phyloP scores from a whole-genome alignment of 2,329 filamentous ascomycete species.

The Calonectria pseudoreteaudii region DNA sequence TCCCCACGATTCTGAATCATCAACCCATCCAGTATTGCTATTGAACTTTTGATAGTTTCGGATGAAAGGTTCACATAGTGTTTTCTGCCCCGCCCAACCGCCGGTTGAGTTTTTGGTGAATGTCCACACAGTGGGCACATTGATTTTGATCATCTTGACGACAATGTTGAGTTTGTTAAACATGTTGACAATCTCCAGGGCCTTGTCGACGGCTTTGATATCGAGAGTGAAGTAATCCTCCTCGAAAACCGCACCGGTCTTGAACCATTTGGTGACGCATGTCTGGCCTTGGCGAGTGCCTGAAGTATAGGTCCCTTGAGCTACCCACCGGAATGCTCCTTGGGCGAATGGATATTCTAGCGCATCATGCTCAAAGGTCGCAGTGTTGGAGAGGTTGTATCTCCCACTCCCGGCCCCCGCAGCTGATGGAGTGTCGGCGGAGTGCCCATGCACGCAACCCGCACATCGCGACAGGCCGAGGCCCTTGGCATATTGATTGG shows the following conservation, averaged over 20 bases:
- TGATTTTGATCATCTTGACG: slow-evolving; percentile 49
- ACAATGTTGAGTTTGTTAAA: slow-evolving; percentile 50
- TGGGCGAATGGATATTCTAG: slow-evolving; percentile 25
- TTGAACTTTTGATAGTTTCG: slow-evolving; percentile 58
- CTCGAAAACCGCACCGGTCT: slow-evolving; percentile 49
- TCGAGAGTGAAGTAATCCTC: slow-evolving; percentile 51
- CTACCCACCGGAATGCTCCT: slow-evolving; percentile 30
- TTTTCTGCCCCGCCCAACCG: slow-evolving; percentile 31
- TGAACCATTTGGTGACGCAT: slow-evolving; percentile 55
- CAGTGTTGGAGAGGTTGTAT: slow-evolving; percentile 22
- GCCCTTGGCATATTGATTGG: slow-evolving; percentile 18
- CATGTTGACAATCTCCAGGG: slow-evolving; percentile 49
- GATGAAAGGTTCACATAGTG: slow-evolving; percentile 53
- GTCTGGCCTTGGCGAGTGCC: slow-evolving; percentile 46
- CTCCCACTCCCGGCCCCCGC: no score
- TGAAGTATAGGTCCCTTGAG: slow-evolving; percentile 42
- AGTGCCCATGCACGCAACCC: slow-evolving; percentile 26
- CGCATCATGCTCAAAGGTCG: background rate
- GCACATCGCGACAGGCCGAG: slow-evolving; percentile 22
- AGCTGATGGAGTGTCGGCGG: background rate
- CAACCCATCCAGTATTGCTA: slow-evolving; percentile 55
- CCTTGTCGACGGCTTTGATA: slow-evolving; percentile 50
- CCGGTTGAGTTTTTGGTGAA: slow-evolving; percentile 19
- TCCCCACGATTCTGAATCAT: slow-evolving; percentile 45
- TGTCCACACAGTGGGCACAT: slow-evolving; percentile 49